phyloP scores from a whole-genome alignment of 345 rosid genomes.

The Gossypium rotundifolium region DNA sequence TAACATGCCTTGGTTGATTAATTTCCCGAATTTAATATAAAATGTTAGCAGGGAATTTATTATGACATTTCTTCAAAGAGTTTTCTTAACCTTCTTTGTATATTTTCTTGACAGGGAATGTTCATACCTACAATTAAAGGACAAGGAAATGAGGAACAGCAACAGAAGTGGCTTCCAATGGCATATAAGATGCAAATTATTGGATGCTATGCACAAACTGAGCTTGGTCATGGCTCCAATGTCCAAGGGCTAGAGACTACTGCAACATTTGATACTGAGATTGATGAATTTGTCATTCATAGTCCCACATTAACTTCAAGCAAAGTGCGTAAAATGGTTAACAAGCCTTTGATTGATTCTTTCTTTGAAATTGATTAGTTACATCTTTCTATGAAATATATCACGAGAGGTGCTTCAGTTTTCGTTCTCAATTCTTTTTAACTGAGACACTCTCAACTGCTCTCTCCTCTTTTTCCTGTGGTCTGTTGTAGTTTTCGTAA shows the following conservation, averaged over 20 bases:
- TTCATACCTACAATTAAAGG: conserved; percentile 92
- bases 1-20: background rate
- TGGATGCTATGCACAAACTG: conserved; percentile 99
- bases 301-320: conserved; percentile 93
- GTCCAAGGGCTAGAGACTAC: conserved; percentile 99
- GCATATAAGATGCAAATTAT: conserved; percentile 94
- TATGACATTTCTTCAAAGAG: background rate
- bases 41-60: background rate
- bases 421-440: background rate
- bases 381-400: background rate
- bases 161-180: conserved; percentile 81
- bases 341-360: background rate
- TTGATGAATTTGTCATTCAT: conserved; percentile 82
- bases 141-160: conserved; percentile 95
- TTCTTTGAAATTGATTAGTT: background rate
- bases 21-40: background rate
- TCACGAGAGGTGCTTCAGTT: background rate
- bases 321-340: conserved; percentile 48
- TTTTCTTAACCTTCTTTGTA: conserved; percentile 1
- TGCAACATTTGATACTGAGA: conserved; percentile 89
- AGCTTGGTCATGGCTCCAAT: conserved; percentile 99
- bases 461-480: background rate
- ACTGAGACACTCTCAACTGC: background rate
- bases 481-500: too few species aligned
- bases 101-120: conserved; percentile 66